These are phyloP conservation scores for Infundibulicybe gibba DNA, from an alignment of 768 basidiomycete species.

Conservation along the genomic window DNA sequence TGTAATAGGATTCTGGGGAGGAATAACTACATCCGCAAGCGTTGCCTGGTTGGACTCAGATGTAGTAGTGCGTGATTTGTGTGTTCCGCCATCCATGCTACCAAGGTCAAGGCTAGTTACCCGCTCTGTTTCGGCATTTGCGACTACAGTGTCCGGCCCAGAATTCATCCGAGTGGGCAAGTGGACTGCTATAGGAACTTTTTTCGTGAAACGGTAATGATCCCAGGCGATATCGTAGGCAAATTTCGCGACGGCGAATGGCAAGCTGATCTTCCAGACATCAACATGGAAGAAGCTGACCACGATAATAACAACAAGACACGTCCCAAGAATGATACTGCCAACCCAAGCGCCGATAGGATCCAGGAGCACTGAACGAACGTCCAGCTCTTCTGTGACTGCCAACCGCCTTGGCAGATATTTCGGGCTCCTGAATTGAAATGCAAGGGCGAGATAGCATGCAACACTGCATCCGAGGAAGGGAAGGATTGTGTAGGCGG, in stretches of 20 bases:
- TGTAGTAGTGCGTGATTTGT: too few species aligned
- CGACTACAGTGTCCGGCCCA: slow-evolving; percentile 7
- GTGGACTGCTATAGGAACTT: slow-evolving; percentile 17
- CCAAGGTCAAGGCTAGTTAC: too few species aligned
- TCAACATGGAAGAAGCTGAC: slow-evolving; percentile 75
- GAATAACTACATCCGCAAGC: too few species aligned
- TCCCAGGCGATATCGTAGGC: slow-evolving; percentile 63
- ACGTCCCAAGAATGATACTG: slow-evolving; percentile 56
- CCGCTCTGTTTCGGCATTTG: not conserved
- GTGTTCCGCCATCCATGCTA: too few species aligned
- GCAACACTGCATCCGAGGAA: slow-evolving; percentile 66
- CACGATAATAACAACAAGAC: slow-evolving; percentile 71
- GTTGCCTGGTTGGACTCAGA: too few species aligned
- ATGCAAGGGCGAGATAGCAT: slow-evolving; percentile 53
- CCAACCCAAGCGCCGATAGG: slow-evolving; percentile 74
- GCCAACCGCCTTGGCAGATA: slow-evolving; percentile 48
- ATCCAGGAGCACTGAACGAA: slow-evolving; percentile 68
- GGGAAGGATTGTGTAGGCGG: slow-evolving; percentile 80
- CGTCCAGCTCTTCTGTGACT: slow-evolving; percentile 33
- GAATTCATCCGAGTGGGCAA: slow-evolving; percentile 13
- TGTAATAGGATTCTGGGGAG: too few species aligned
- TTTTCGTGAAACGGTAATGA: slow-evolving; percentile 37
- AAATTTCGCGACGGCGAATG: slow-evolving; percentile 74
- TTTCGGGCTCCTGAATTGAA: slow-evolving; percentile 56
- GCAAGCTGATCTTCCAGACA: slow-evolving; percentile 82